Base-by-base conservation (phyloP, 2,329 filamentous ascomycete genomes). In the Aspergillus thermomutatus region DNA sequence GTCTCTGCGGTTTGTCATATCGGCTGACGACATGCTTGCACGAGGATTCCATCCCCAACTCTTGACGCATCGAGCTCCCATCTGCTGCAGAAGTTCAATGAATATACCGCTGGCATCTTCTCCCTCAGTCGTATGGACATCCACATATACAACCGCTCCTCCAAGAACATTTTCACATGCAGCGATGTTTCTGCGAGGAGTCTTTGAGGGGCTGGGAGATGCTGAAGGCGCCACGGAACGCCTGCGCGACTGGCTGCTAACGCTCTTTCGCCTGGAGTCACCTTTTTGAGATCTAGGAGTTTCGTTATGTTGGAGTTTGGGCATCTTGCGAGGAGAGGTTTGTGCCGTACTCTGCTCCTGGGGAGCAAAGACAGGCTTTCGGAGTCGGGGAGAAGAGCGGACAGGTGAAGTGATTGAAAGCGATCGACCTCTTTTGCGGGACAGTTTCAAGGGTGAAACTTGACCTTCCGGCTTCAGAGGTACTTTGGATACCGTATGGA, bases 31-130 rank as follows among this genome's bases (percentile, higher is more conserved):
- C 21, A 75, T 51, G 60, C 76, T 78, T 19, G 72, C 64, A n/a
- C 72, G 67, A n/a, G 85, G 84, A 66, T 87, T 88, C 87, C 89
- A 92, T 47, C 79, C 78, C 91, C 91, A 94, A 14, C 80, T 82
- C 73, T 87, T 90, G 46, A 92, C 82, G 65, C 90, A 91, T 48
- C 85, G 83, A 21, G 92, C 92, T 10, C 92, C 92, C 84, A 96
- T 92, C 66, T 91, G 85, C 8, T 81, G 84, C 23, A 96, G 81
- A 6, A 95, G 80, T 64, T 92, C 89, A 17, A 90, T 82, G 69
- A 95, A 96, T 55, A 94, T 85, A n/a, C 83, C 83, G 66, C 88
- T 91, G 7, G 89, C 89, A 72, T 94, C 89, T 25, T 86, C 87
- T 5, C 91, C 91, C 66, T 94, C 89, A 8, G 84, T 89, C 0